A percentile compares a stretch with the other conserved stretches of the same genome.
Conservation (phyloP, 2,329 filamentous ascomycete species). For the Aspergillus sp. region DNA sequence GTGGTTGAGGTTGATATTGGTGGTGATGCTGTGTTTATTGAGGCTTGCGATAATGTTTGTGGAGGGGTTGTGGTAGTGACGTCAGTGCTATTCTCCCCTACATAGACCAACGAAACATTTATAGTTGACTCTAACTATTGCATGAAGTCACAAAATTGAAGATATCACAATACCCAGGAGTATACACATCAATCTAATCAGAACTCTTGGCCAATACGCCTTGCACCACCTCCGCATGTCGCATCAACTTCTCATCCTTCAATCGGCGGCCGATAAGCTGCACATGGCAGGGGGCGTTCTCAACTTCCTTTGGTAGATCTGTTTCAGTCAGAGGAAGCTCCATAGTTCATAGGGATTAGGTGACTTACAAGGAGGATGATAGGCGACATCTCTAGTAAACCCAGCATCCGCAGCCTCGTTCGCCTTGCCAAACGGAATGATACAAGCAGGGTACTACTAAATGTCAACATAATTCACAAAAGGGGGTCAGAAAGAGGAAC, state of each 20-base stretch:
- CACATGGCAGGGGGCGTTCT: slow-evolving; percentile 17
- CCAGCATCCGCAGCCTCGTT: slow-evolving; percentile 10
- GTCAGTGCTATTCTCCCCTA: not conserved
- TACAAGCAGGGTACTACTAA: slow-evolving; percentile 14
- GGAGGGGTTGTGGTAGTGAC: not conserved
- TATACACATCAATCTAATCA: too few species aligned
- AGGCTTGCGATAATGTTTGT: slow-evolving; percentile 2
- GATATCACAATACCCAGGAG: too few species aligned
- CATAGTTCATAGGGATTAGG: not conserved
- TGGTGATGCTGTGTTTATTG: slow-evolving; percentile 2
- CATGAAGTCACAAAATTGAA: too few species aligned
- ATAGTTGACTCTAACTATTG: too few species aligned
- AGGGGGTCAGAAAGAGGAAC: not conserved
- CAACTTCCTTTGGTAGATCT: slow-evolving; percentile 14
- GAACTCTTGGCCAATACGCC: not conserved
- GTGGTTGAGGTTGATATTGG: not conserved
- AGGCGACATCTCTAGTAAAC: slow-evolving; percentile 13
- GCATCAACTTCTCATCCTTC: slow-evolving; percentile 15
- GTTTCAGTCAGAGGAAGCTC: not conserved
- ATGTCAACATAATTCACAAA: not conserved
- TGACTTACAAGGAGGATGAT: slow-evolving; percentile 15
- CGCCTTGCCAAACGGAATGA: slow-evolving; percentile 15
- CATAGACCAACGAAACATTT: too few species aligned
- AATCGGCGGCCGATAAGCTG: slow-evolving; percentile 18
- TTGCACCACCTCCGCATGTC: slow-evolving; percentile 13